Percentiles rank a stretch among this genome's conserved stretches.
Evolutionary conservation across 1,284 basidiomycete genomes (phyloP).

Genomic region (Coriolopsis trogii): DNA sequence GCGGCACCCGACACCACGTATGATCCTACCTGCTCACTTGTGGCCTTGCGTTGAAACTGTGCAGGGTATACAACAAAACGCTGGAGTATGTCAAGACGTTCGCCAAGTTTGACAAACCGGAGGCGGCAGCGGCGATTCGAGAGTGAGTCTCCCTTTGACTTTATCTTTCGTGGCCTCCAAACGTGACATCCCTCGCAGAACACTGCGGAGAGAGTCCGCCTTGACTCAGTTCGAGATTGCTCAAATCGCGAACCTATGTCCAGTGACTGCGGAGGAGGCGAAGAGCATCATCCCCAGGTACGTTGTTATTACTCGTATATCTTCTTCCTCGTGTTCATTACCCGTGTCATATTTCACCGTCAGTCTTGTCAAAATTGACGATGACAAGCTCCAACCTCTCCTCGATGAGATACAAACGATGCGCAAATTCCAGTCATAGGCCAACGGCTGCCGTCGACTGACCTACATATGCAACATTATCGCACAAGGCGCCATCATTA

Average conservation of each 20-base stretch:
- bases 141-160: slow-evolving; percentile 57
- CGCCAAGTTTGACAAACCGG: slow-evolving; percentile 86
- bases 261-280: slow-evolving; percentile 86
- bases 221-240: slow-evolving; percentile 91
- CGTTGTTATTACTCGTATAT: slow-evolving; percentile 9
- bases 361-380: slow-evolving; percentile 86
- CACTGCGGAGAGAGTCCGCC: slow-evolving; percentile 71
- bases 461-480: too few species aligned
- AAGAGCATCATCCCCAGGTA: slow-evolving; percentile 91
- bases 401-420: slow-evolving; percentile 88
- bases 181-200: slow-evolving; percentile 43
- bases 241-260: slow-evolving; percentile 89
- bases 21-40: neutral
- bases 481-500: too few species aligned
- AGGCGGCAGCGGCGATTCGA: slow-evolving; percentile 86
- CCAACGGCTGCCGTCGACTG: too few species aligned
- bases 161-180: neutral
- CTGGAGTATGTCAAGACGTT: slow-evolving; percentile 91
- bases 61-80: slow-evolving; percentile 90
- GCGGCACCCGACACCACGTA: slow-evolving; percentile 84
- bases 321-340: neutral
- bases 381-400: slow-evolving; percentile 79
- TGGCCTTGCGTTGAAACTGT: neutral
- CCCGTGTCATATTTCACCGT: neutral
- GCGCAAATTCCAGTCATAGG: slow-evolving; percentile 85